phyloP scores from a whole-genome alignment of 108 stramenopile species.

The Pseudonitzschia pungens region DNA sequence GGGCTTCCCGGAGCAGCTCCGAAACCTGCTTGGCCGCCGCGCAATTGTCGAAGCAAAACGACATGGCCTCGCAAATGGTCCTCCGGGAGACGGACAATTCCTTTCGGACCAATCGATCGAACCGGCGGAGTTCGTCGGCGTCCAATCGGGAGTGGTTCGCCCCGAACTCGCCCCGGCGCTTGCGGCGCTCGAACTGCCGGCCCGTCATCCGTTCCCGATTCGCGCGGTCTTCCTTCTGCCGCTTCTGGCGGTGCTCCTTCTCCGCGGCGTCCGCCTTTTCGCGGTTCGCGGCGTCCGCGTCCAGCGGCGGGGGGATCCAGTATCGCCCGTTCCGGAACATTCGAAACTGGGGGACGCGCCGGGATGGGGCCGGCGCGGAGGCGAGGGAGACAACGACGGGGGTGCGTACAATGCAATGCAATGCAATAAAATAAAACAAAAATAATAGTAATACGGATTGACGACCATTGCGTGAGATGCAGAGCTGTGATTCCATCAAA shows the following conservation, averaged over 20 bases:
- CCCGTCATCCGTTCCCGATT: slow-evolving; percentile 50
- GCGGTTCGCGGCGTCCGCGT: slow-evolving; percentile 7
- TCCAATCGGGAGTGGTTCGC: slow-evolving; percentile 36
- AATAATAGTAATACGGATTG: not conserved
- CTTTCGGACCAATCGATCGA: slow-evolving; percentile 51
- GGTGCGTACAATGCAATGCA: too few species aligned
- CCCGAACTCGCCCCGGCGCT: slow-evolving; percentile 17
- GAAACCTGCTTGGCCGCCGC: slow-evolving; percentile 65
- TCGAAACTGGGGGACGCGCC: slow-evolving; percentile 26
- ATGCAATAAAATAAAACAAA: not conserved
- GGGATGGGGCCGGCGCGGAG: not conserved
- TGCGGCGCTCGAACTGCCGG: slow-evolving; percentile 53
- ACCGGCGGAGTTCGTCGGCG: slow-evolving; percentile 50
- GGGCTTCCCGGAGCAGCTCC: slow-evolving; percentile 50
- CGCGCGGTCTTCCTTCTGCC: slow-evolving; percentile 47
- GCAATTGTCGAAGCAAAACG: slow-evolving; percentile 86
- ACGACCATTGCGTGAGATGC: too few species aligned
- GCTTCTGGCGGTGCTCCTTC: slow-evolving; percentile 30
- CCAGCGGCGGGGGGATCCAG: slow-evolving; percentile 71
- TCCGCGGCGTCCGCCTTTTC: slow-evolving; percentile 5
- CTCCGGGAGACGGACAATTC: slow-evolving; percentile 58
- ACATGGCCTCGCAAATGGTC: slow-evolving; percentile 80
- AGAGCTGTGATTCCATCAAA: too few species aligned
- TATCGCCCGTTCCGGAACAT: slow-evolving; percentile 53
- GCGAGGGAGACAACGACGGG: too few species aligned